Evolutionary conservation across 2,329 filamentous ascomycete species (phyloP).

Genomic region (Fusarium nurragi): DNA sequence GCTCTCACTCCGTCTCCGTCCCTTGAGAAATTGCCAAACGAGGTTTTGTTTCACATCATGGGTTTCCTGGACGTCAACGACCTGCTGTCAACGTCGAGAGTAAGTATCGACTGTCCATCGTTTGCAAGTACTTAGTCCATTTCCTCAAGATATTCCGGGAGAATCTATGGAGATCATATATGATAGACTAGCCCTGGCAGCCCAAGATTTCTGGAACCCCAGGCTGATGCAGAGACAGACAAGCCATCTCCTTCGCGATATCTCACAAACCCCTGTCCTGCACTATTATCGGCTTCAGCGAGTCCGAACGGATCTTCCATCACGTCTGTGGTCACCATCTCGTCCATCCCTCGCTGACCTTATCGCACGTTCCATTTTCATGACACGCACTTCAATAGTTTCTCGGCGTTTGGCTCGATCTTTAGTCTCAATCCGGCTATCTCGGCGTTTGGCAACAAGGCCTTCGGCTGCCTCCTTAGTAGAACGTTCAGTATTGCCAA

Average conservation of each 20-base stretch:
- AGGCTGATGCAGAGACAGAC: conserved; percentile 55
- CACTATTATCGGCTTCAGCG: conserved; percentile 69
- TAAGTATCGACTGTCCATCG: conserved; percentile 50
- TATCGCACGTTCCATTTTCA: conserved; percentile 71
- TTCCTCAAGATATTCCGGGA: neutral
- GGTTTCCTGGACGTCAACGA: conserved; percentile 67
- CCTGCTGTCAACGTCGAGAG: conserved; percentile 64
- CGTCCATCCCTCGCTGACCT: conserved; percentile 70
- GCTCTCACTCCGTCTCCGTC: conserved; percentile 21
- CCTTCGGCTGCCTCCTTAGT: conserved; percentile 70
- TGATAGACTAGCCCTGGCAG: neutral
- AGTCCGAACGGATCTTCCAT: conserved; percentile 63
- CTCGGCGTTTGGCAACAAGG: conserved; percentile 67
- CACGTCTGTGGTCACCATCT: conserved; percentile 64
- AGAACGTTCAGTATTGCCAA: conserved; percentile 70
- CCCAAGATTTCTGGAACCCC: conserved; percentile 1
- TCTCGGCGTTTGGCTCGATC: conserved; percentile 71
- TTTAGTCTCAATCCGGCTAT: conserved; percentile 72
- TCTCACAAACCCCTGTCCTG: conserved; percentile 72
- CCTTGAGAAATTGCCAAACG: conserved; percentile 62
- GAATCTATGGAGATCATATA: neutral
- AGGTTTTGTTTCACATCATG: conserved; percentile 65
- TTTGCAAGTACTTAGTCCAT: conserved; percentile 4
- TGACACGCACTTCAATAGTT: conserved; percentile 71
- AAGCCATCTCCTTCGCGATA: conserved; percentile 67